Base-by-base conservation (phyloP, 1,284 basidiomycete genomes). In the Heterobasidion occidentale region DNA sequence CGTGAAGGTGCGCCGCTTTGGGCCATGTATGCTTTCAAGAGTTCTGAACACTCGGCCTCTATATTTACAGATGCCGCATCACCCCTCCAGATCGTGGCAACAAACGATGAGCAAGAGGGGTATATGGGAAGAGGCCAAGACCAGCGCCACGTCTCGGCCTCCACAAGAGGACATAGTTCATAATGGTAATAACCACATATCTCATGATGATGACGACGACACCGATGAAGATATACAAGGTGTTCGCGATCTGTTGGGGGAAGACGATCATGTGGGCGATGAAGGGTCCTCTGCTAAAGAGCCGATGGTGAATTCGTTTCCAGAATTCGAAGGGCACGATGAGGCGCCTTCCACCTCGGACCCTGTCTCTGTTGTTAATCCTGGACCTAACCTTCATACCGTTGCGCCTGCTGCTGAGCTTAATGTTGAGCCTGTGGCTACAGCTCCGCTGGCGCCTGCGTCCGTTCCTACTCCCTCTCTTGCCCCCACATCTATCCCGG, bases 1-100 rank as follows among this genome's bases (percentile, higher is more conserved):
- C 51, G 57, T 66, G 49, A 78, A 78, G 67, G 79, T 80, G 58
- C n/a, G 27, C 45, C n/a, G 15, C 27, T 63, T 51, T 20, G 49
- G 42, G n/a, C 3, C 17, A 50, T 36, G 33, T n/a, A 17, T 56
- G 38, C 38, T 52, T 52, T 9, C 47, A 2, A 46, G 35, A 35
- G 53, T 17, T 45, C 58, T n/a, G 50, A 54, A 27, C 50, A 54
- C n/a, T 36, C 9, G 14, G 45, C 27, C 51, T 42, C 36, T 46
- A 44, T 35, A 14, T 51, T 48, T 11, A 33, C 50, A 57, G 55
- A 58, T 60, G 51, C 59, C 46, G 19, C 60, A 61, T 46, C 60
- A 61, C 46, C 17, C 60, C 3, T n/a, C n/a, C n/a, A n/a, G 38
- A 9, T 61, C 60, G 34, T 61, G 60, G 60, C 8, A 36, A 9